A percentile compares a stretch with the other conserved stretches of the same genome.
Conservation (phyloP, 768 basidiomycete species). For the Polyporus arcularius region DNA sequence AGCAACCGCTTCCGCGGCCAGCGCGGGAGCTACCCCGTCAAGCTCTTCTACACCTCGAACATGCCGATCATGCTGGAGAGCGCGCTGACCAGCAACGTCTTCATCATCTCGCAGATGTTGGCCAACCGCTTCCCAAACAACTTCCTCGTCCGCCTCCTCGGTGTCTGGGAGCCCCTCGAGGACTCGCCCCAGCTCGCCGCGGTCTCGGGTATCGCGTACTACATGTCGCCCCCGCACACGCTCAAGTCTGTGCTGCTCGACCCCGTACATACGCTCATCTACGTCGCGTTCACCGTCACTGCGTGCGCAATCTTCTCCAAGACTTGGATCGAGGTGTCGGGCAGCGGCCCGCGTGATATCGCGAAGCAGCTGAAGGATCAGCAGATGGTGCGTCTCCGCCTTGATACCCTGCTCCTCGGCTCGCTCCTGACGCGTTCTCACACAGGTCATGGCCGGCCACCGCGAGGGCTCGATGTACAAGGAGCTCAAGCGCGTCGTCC, state of each 20-base stretch:
- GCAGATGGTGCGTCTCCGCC: constrained; percentile 66
- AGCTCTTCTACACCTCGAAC: constrained; percentile 98
- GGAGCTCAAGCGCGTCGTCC: constrained; percentile 96
- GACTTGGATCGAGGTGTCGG: constrained; percentile 99
- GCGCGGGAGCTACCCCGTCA: constrained; percentile 92
- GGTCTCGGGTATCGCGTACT: constrained; percentile 91
- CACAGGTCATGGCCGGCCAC: constrained; percentile 76
- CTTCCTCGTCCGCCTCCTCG: constrained; percentile 85
- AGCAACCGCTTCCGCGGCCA: constrained; percentile 96
- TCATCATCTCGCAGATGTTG: constrained; percentile 96
- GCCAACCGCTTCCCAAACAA: constrained; percentile 88
- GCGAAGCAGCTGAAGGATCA: constrained; percentile 99
- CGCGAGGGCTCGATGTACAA: constrained; percentile 99
- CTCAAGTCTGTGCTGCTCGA: constrained; percentile 85
- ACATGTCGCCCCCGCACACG: constrained; percentile 98
- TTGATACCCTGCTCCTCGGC: not conserved
- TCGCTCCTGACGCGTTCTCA: not conserved
- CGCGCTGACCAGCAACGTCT: constrained; percentile 91
- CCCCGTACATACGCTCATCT: constrained; percentile 90
- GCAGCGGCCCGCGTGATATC: constrained; percentile 92
- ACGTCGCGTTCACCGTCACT: constrained; percentile 89
- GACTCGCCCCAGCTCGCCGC: constrained; percentile 92
- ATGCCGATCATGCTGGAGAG: constrained; percentile 99
- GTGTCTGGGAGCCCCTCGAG: constrained; percentile 98
- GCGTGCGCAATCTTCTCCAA: constrained; percentile 98